Percentiles rank a stretch among this genome's conserved stretches.
phyloP scores from a whole-genome alignment of 306 rosid genomes.

The Malus asiatica region DNA sequence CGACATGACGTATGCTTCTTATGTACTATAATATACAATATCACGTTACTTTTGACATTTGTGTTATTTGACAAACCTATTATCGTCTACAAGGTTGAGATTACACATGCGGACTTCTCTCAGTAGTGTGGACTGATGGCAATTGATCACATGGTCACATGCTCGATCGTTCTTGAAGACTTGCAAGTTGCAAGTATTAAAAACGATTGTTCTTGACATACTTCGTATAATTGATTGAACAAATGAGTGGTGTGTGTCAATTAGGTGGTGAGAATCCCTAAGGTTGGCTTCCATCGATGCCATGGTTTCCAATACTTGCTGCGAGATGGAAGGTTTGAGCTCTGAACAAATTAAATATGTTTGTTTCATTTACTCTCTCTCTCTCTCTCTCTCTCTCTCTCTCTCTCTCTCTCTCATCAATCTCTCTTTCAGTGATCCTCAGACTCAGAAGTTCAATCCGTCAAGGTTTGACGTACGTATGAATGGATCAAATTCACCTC shows the following conservation, averaged over 20 bases:
- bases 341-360: not conserved
- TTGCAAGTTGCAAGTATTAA: not conserved
- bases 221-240: not conserved
- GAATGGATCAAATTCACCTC: not conserved
- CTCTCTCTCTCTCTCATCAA: no score
- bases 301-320: conserved; percentile 80
- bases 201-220: no score
- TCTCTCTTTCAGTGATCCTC: no score
- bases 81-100: not conserved
- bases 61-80: not conserved
- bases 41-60: not conserved
- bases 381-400: no score
- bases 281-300: conserved; percentile 77
- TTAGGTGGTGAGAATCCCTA: conserved; percentile 67
- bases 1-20: conserved; percentile 64
- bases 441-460: conserved; percentile 41
- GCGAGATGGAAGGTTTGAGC: conserved; percentile 54
- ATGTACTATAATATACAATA: conserved; percentile 24
- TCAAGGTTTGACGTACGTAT: conserved; percentile 59
- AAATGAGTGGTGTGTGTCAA: no score
- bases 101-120: not conserved
- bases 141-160: not conserved
- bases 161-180: not conserved
- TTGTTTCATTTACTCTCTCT: not conserved
- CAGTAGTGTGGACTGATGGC: not conserved